Evolutionary conservation across 441 rosid genomes (phyloP).

Genomic region (Adansonia rubrostipa): DNA sequence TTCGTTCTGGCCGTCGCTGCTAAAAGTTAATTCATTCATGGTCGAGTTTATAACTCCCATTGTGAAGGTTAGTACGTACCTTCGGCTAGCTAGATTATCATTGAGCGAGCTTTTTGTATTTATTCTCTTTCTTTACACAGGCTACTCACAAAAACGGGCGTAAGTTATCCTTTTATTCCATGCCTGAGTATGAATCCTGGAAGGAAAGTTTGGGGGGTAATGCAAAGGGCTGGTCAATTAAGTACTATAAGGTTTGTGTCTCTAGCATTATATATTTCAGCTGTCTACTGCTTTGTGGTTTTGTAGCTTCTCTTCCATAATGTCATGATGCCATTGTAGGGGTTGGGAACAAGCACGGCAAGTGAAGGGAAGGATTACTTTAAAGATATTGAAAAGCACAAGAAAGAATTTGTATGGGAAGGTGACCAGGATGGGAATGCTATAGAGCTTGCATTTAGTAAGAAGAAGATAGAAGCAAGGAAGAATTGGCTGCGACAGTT

Average conservation of each 20-base stretch:
- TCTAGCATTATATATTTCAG: background rate
- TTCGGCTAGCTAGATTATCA: background rate
- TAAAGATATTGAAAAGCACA: slow-evolving; percentile 56
- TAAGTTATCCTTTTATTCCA: slow-evolving; percentile 69
- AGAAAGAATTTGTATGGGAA: slow-evolving; percentile 85
- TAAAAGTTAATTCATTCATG: slow-evolving; percentile 80
- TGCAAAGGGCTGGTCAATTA: slow-evolving; percentile 85
- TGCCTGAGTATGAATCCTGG: slow-evolving; percentile 95
- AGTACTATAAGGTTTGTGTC: slow-evolving; percentile 87
- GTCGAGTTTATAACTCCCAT: slow-evolving; percentile 97
- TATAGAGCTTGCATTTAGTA: slow-evolving; percentile 98
- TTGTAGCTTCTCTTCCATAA: slow-evolving; percentile 17
- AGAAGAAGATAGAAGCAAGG: slow-evolving; percentile 93
- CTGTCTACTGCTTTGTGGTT: background rate
- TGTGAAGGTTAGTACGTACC: slow-evolving; percentile 69
- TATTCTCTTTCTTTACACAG: slow-evolving; percentile 40
- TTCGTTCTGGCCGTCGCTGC: slow-evolving; percentile 94
- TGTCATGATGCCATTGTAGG: slow-evolving; percentile 45
- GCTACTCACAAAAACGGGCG: slow-evolving; percentile 53
- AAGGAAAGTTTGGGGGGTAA: slow-evolving; percentile 68
- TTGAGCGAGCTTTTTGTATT: background rate
- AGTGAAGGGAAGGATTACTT: slow-evolving; percentile 84
- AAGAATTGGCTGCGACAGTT: slow-evolving; percentile 85
- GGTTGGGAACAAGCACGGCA: slow-evolving; percentile 89
- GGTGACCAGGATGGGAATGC: slow-evolving; percentile 83